Conservation (phyloP, 2,329 filamentous ascomycete species). For the Epicoccum nigrum region DNA sequence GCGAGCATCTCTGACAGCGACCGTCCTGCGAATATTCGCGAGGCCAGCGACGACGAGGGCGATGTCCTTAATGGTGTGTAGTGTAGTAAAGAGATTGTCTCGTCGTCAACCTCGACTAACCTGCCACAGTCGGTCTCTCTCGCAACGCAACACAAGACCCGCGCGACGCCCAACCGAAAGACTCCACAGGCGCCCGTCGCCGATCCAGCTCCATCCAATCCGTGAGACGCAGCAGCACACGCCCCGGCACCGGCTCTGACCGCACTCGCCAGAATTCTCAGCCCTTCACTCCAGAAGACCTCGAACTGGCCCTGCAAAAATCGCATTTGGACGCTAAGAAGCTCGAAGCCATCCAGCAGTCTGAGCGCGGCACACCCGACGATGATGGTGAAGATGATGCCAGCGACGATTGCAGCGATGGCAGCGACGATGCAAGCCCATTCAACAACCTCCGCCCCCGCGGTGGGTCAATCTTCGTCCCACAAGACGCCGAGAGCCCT, state of each 20-base stretch:
- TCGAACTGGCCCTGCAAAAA: conserved; percentile 51
- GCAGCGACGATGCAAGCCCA: conserved; percentile 26
- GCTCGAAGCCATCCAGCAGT: conserved; percentile 34
- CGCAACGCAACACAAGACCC: conserved; percentile 43
- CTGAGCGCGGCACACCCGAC: conserved; percentile 20
- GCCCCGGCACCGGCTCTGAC: conserved; percentile 35
- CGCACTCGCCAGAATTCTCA: conserved; percentile 37
- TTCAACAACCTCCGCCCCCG: conserved; percentile 28
- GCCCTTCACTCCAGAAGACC: conserved; percentile 54
- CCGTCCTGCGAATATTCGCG: conserved; percentile 45
- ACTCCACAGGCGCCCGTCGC: conserved; percentile 35
- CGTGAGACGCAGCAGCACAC: conserved; percentile 24
- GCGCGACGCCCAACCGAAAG: conserved; percentile 33
- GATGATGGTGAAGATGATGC: conserved; percentile 16
- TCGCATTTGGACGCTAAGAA: conserved; percentile 45
- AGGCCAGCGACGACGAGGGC: conserved; percentile 54
- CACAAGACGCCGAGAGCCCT: conserved; percentile 32
- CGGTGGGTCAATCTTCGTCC: conserved; percentile 35
- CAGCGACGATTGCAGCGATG: conserved; percentile 17
- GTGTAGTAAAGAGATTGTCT: not conserved
- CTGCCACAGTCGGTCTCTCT: conserved; percentile 41
- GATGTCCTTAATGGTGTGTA: conserved; percentile 54
- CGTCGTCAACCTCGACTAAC: conserved; percentile 23
- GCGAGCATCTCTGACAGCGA: conserved; percentile 42
- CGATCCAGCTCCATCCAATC: conserved; percentile 38